phyloP scores from a whole-genome alignment of 2,329 filamentous ascomycete species.

The Beauveria australis region DNA sequence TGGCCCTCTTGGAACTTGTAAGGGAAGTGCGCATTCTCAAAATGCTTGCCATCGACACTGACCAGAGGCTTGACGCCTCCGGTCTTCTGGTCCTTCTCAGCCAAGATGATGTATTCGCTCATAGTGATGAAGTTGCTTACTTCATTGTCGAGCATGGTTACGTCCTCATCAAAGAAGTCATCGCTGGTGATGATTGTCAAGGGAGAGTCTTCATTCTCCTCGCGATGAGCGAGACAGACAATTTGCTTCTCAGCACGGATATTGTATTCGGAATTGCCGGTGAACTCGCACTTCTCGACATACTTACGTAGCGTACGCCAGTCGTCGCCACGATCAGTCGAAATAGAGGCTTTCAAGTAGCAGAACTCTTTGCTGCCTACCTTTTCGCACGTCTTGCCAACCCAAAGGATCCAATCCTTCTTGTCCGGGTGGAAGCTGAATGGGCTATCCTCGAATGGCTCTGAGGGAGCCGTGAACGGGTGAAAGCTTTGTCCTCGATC shows the following conservation, averaged over 20 bases:
- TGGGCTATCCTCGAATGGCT: constrained; percentile 34
- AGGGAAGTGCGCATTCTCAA: constrained; percentile 80
- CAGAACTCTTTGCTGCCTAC: constrained; percentile 47
- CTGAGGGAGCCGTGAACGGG: constrained; percentile 61
- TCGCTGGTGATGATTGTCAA: constrained; percentile 68
- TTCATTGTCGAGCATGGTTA: constrained; percentile 40
- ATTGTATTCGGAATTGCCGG: constrained; percentile 53
- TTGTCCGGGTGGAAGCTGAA: constrained; percentile 77
- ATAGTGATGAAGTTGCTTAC: constrained; percentile 87
- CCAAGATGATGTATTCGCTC: constrained; percentile 92
- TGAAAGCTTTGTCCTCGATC: constrained; percentile 70
- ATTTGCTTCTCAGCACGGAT: constrained; percentile 47
- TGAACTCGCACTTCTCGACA: constrained; percentile 80
- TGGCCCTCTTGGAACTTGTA: constrained; percentile 71
- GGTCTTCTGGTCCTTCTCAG: constrained; percentile 60
- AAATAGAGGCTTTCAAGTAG: constrained; percentile 66
- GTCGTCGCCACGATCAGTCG: constrained; percentile 67
- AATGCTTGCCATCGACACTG: constrained; percentile 76
- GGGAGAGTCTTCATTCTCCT: constrained; percentile 51
- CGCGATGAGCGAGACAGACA: constrained; percentile 48
- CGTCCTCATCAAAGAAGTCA: constrained; percentile 64
- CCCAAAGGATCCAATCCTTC: constrained; percentile 89
- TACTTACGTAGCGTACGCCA: constrained; percentile 72
- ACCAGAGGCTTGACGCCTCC: constrained; percentile 67
- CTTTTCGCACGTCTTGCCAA: constrained; percentile 61